Evolutionary conservation across 352 stramenopile species (phyloP).

Genomic region (Globisporangium alternatum): DNA sequence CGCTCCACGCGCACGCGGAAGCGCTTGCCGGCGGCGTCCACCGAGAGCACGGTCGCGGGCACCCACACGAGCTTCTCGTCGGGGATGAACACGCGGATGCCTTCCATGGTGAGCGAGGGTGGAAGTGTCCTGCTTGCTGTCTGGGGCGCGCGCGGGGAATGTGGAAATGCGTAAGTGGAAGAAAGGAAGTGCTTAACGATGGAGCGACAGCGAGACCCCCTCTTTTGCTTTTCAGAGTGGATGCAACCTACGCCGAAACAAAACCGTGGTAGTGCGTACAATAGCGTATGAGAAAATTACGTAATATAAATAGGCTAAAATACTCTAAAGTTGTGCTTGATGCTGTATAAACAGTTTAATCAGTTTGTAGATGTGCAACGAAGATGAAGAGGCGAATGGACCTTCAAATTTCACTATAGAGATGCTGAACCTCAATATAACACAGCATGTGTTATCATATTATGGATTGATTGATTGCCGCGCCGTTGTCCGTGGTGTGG

Average conservation of each 20-base stretch:
- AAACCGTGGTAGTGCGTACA: too few relatives aligned
- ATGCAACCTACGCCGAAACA: too few relatives aligned
- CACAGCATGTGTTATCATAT: too few relatives aligned
- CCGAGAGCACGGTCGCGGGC: constrained; percentile 67
- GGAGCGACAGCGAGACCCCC: too few relatives aligned
- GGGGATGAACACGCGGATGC: constrained; percentile 77
- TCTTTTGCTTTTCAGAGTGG: too few relatives aligned
- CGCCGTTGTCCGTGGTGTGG: too few relatives aligned
- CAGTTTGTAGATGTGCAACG: too few relatives aligned
- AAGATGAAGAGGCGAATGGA: neutral
- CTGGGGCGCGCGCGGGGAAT: neutral
- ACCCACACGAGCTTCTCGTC: constrained; percentile 81
- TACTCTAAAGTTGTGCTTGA: too few relatives aligned
- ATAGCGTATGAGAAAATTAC: too few relatives aligned
- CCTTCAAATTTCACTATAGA: neutral
- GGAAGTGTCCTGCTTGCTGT: neutral
- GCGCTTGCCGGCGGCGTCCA: constrained; percentile 54
- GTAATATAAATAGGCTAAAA: neutral
- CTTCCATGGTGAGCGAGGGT: constrained; percentile 50
- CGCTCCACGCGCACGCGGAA: constrained; percentile 63
- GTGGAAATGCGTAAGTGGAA: constrained; percentile 4
- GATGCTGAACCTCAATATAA: neutral
- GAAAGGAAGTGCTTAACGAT: neutral
- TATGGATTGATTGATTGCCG: too few relatives aligned
- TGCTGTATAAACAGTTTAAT: neutral